Base-by-base conservation (phyloP, 2,329 filamentous ascomycete species). In the Pseudomassariella vexata region DNA sequence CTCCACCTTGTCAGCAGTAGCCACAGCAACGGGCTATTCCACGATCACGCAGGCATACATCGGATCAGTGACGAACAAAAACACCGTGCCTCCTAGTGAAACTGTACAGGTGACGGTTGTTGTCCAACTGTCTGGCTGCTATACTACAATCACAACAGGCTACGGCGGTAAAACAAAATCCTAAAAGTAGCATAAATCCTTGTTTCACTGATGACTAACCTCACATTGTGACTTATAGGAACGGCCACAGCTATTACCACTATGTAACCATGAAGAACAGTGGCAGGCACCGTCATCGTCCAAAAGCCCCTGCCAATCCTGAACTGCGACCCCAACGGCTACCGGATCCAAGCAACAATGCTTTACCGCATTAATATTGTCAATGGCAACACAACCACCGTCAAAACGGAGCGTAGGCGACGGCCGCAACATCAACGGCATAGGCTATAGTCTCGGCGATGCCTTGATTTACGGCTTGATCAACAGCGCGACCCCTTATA, bases 361-460 rank as follows among this genome's bases (percentile, higher is more conserved):
- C 35, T 47, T 5, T 36, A 34, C 32, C 31, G 31, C 15, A 29
- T 47, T 4, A 36, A 47, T 24, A 26, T 45, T n/a, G 11, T 24
- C 5, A 34, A 28, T 4, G 44, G 36, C 10, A 15, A 12, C 15
- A n/a, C 16, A 10, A 26, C 27, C 6, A 9, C 14, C 18, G 30
- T 45, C 28, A 21, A 9, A 17, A 14, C 10, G 9, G 30, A n/a
- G 12, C 11, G 20, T 37, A 3, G 37, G 35, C 28, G 34, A 34
- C 25, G 18, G 36, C 23, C 15, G 17, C 11, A 14, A 15, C 11
- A 30, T 45, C 30, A 42, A 42, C 19, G 41, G 35, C 9, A 31
- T 44, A n/a, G 41, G 33, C 1, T 44, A 42, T 35, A 43, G 41
- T 19, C 24, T 38, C n/a, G 20, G 34, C 6, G 41, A 46, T 30